These are phyloP conservation scores for Coemansia sp. DNA, from an alignment of 192 early-diverging fungal species.

Conservation along the genomic window DNA sequence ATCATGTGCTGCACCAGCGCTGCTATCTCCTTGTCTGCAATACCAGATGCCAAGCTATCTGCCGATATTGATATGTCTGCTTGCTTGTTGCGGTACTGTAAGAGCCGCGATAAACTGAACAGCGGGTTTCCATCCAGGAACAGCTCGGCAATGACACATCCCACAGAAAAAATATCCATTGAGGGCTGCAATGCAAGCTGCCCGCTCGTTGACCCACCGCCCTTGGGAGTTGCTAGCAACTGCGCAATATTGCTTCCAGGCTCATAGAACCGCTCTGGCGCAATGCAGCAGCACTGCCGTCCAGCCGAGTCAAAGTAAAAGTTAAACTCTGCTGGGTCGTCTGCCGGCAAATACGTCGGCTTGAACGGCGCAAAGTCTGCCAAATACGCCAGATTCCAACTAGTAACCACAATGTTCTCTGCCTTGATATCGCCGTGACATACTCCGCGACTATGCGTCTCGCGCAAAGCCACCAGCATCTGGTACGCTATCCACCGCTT, in stretches of 20 bases:
- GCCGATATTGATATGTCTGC: constrained; percentile 55
- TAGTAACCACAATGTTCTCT: constrained; percentile 92
- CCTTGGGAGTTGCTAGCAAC: constrained; percentile 18
- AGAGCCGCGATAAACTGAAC: constrained; percentile 88
- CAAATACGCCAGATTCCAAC: constrained; percentile 93
- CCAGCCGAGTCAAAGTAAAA: constrained; percentile 95
- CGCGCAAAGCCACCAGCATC: constrained; percentile 75
- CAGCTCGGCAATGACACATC: constrained; percentile 90
- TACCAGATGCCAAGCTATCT: constrained; percentile 74
- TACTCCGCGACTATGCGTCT: constrained; percentile 71
- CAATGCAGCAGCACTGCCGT: constrained; percentile 89
- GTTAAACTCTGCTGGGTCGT: constrained; percentile 94
- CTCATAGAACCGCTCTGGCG: constrained; percentile 94
- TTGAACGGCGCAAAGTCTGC: constrained; percentile 91
- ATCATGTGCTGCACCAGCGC: constrained; percentile 86
- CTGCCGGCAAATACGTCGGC: constrained; percentile 91
- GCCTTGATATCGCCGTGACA: constrained; percentile 97
- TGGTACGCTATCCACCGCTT: constrained; percentile 97
- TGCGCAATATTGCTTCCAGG: constrained; percentile 51
- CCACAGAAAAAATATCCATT: constrained; percentile 96
- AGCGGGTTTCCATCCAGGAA: constrained; percentile 91
- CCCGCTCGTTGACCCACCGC: constrained; percentile 3
- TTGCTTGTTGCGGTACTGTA: constrained; percentile 69
- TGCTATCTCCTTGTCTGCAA: constrained; percentile 79
- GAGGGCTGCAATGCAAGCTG: constrained; percentile 64